Base-by-base conservation (phyloP, 345 rosid species). In the Lepidium aucheri region DNA sequence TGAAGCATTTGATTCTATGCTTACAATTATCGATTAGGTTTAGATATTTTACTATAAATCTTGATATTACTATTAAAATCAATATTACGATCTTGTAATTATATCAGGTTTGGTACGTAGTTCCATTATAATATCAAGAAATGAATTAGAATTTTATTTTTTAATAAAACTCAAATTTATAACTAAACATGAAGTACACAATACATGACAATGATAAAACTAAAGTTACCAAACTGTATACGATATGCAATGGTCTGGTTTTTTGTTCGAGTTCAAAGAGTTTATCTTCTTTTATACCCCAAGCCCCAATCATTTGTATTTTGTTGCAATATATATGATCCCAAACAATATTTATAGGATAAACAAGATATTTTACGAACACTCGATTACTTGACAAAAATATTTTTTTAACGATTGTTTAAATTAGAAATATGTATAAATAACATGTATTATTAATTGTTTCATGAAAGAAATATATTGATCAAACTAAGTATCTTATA, bases 1-100 rank as follows among this genome's bases (percentile, higher is more conserved):
- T 33, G 30, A 45, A 44, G 68, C 45, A 51, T 20, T 46, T 0
- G 39, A 20, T 69, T 42, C 62, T 3, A 41, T 52, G 54, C 46
- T 61, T 61, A 34, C 54, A 52, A 52, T 69, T 20, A 24, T 45
- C 51, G 34, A 20, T 42, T 51, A 60, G 53, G 60, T 41, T 33
- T 42, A 51, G 17, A 39, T 20, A 41, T 7, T 22, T 30, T 47
- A 46, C 9, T 44, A 6, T 22, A 56, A 26, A 26, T 26, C 5
- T 1, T 26, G 4, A 4, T 0, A 17, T 18, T 57, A 38, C 36
- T 45, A 35, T 45, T 47, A 16, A 60, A 59, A 15, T 58, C 3
- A 59, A 32, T 0, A 34, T 20, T 54, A 43, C 0, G 45, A 57
- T 68, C 45, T 36, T 38, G 38, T 16, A 36, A 28, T 20, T 24